phyloP scores from a whole-genome alignment of 2,329 filamentous ascomycete genomes.

The Parastagonospora avenae region DNA sequence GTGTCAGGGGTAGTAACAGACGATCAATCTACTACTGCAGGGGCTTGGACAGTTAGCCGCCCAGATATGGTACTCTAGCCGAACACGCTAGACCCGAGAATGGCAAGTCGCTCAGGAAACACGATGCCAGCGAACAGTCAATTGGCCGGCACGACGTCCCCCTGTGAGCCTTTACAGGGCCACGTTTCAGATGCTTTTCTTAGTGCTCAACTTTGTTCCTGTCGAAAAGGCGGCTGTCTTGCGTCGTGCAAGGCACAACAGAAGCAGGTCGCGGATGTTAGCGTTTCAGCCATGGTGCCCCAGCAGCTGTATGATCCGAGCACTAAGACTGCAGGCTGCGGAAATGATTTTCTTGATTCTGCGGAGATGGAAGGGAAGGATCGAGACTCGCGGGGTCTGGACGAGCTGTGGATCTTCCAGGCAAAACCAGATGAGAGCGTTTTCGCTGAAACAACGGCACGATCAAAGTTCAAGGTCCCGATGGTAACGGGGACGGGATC shows the following conservation, averaged over 20 bases:
- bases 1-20: conserved; percentile 27
- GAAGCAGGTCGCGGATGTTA: conserved; percentile 7
- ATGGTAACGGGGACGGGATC: conserved; percentile 16
- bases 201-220: conserved; percentile 18
- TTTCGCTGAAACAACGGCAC: conserved; percentile 19
- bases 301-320: conserved; percentile 19
- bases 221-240: conserved; percentile 9
- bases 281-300: conserved; percentile 21
- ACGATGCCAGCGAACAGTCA: conserved; percentile 2
- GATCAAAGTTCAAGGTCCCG: conserved; percentile 19
- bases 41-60: conserved; percentile 20
- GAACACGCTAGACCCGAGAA: conserved; percentile 13
- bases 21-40: conserved; percentile 30
- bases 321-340: conserved; percentile 8
- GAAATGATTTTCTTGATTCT: conserved; percentile 20
- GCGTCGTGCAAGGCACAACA: conserved; percentile 25
- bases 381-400: conserved; percentile 22
- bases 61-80: conserved; percentile 22
- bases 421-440: conserved; percentile 18
- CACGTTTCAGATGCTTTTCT: conserved; percentile 26
- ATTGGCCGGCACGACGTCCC: conserved; percentile 16
- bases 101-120: conserved; percentile 13
- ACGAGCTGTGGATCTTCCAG: conserved; percentile 11
- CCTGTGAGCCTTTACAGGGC: conserved; percentile 15
- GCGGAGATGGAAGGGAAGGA: conserved; percentile 15